Percentiles rank a stretch among this genome's conserved stretches.
These are phyloP conservation scores for Micractinium sp. DNA, from an alignment of 139 green algal genomes.

Conservation along the genomic window DNA sequence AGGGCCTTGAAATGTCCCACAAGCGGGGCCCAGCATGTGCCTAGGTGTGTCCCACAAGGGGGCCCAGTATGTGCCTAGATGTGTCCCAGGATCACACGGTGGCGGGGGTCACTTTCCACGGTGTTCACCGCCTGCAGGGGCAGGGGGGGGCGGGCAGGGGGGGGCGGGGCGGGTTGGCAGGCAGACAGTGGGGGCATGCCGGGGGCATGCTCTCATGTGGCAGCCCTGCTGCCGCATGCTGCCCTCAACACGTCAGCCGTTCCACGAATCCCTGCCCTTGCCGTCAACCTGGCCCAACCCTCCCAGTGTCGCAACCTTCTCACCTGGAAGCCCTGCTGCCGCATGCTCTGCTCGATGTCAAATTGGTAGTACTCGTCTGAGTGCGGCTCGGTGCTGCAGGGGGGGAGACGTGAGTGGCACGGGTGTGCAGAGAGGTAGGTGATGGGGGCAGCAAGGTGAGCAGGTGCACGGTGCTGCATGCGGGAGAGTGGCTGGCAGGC, in stretches of 20 bases:
- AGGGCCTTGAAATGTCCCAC: no score
- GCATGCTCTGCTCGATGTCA: constrained; percentile 71
- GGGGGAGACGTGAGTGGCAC: no score
- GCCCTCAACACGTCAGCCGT: not conserved
- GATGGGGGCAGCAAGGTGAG: not conserved
- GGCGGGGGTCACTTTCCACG: constrained; percentile 75
- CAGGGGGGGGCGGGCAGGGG: not conserved
- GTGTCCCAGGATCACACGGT: constrained; percentile 73
- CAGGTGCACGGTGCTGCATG: not conserved
- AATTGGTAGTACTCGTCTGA: constrained; percentile 79
- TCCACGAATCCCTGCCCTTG: not conserved
- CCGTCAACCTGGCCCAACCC: no score
- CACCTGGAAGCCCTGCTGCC: constrained; percentile 59
- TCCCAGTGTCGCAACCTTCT: no score
- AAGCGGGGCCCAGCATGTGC: no score
- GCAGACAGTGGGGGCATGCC: no score
- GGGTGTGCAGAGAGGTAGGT: no score
- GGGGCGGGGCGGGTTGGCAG: not conserved
- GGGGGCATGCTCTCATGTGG: not conserved
- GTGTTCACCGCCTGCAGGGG: constrained; percentile 61
- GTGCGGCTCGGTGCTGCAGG: constrained; percentile 74
- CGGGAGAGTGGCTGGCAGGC: not conserved
- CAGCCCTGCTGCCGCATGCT: not conserved
- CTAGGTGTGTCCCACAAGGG: not conserved
- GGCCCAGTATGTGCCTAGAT: not conserved